A percentile compares a stretch with the other conserved stretches of the same genome.
These are phyloP conservation scores for Lophiotrema nucula DNA, from an alignment of 495 filamentous ascomycete genomes.

Conservation along the genomic window DNA sequence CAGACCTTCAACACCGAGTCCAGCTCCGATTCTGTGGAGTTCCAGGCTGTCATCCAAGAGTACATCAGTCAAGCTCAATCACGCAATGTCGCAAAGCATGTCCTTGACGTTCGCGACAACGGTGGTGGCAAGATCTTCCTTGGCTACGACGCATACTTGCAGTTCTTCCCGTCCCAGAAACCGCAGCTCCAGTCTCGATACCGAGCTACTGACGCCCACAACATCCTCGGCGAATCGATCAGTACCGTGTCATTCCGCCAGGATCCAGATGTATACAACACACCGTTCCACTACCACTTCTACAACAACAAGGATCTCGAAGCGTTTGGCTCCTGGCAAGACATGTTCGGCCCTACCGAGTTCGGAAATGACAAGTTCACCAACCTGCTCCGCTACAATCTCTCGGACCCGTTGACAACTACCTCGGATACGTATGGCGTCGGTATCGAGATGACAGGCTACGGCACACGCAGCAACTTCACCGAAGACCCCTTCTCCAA, in stretches of 20 bases:
- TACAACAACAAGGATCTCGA: slow-evolving; percentile 25
- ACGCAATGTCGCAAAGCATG: slow-evolving; percentile 36
- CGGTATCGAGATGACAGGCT: slow-evolving; percentile 30
- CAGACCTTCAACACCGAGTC: slow-evolving; percentile 30
- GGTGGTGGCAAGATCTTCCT: slow-evolving; percentile 43
- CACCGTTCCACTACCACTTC: slow-evolving; percentile 31
- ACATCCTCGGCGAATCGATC: slow-evolving; percentile 26
- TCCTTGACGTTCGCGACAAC: slow-evolving; percentile 44
- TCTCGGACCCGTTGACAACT: slow-evolving; percentile 30
- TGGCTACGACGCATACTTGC: slow-evolving; percentile 42
- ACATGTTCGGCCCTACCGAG: slow-evolving; percentile 18
- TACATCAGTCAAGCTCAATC: slow-evolving; percentile 25
- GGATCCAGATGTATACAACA: slow-evolving; percentile 21
- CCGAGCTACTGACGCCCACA: slow-evolving; percentile 18
- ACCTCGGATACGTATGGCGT: slow-evolving; percentile 14
- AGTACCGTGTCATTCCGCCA: background rate
- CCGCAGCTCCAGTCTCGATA: slow-evolving; percentile 32
- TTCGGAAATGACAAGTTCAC: slow-evolving; percentile 33
- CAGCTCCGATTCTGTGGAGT: slow-evolving; percentile 16
- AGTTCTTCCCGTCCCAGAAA: slow-evolving; percentile 42
- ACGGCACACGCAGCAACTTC: slow-evolving; percentile 23
- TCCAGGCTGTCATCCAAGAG: slow-evolving; percentile 21
- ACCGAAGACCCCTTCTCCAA: slow-evolving; percentile 26
- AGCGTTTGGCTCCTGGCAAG: slow-evolving; percentile 23
- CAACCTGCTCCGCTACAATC: slow-evolving; percentile 33